A percentile compares a stretch with the other conserved stretches of the same genome.
Conservation (phyloP, 2,329 filamentous ascomycete genomes). For the Fonsecaea monophora region DNA sequence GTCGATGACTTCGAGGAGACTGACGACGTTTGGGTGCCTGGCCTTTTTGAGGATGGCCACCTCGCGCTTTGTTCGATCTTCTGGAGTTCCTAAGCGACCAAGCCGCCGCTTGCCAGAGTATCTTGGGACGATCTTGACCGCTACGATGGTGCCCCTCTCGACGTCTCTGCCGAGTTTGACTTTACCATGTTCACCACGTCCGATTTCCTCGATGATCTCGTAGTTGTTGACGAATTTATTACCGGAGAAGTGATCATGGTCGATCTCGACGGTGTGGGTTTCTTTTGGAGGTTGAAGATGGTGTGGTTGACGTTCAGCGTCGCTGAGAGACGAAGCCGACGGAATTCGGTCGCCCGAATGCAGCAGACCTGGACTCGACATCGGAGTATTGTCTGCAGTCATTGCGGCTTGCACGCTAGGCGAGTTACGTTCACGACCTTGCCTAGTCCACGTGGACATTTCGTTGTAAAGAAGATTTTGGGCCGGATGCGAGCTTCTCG, state of each 20-base stretch:
- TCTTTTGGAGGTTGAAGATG: slow-evolving; percentile 78
- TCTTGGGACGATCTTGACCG: slow-evolving; percentile 97
- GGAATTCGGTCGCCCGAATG: slow-evolving; percentile 44
- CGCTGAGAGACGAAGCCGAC: slow-evolving; percentile 46
- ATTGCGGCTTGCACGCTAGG: slow-evolving; percentile 39
- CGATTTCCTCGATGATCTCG: slow-evolving; percentile 94
- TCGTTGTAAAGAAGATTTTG: slow-evolving; percentile 44
- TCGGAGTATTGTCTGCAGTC: slow-evolving; percentile 56
- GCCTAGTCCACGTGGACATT: slow-evolving; percentile 38
- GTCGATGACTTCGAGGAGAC: slow-evolving; percentile 94
- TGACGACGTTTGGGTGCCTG: slow-evolving; percentile 94
- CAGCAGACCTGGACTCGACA: slow-evolving; percentile 56
- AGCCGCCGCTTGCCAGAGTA: slow-evolving; percentile 92
- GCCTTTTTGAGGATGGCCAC: slow-evolving; percentile 99
- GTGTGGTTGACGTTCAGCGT: slow-evolving; percentile 68
- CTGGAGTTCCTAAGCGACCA: slow-evolving; percentile 73
- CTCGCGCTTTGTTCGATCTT: slow-evolving; percentile 84
- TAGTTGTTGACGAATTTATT: slow-evolving; percentile 98
- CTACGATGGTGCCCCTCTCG: slow-evolving; percentile 77
- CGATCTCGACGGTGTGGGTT: slow-evolving; percentile 90
- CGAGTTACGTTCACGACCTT: slow-evolving; percentile 33
- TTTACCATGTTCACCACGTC: slow-evolving; percentile 94
- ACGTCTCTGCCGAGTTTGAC: slow-evolving; percentile 91
- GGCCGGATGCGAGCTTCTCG: slow-evolving; percentile 53
- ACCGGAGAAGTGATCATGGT: slow-evolving; percentile 85